Evolutionary conservation across 179 eudicot genomes (phyloP), one percentile per base, ranked within the genome.

Genomic region (Silene noctiflora): DNA sequence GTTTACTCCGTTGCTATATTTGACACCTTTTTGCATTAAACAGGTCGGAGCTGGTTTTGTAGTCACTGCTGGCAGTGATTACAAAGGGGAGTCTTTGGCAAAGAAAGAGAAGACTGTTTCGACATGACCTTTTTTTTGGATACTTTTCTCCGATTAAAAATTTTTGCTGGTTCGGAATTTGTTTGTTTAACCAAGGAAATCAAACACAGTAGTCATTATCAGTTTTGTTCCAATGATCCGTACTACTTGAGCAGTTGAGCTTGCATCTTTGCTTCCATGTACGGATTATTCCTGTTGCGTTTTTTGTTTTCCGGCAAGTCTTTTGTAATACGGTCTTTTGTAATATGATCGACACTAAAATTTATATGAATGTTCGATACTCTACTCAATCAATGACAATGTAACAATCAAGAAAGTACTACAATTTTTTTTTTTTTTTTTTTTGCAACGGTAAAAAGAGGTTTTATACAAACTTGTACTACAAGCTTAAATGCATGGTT

Each of bases 21-120:
- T 16, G 7, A 53, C 58, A 29, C 4, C 1, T 39, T 62, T 67
- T 69, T 35, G 53, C 31, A 24, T 24, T 14, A 20, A 60, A 69
- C 70, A 95, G 99, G 92, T 93, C 74, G 99, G 99, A 77, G 98
- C 97, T 20, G 92, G 97, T 71, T 93, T 73, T 76, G 99, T 95
- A 69, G 89, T 95, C 12, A 84, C 86, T 56, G 87, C 99, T 35
- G 96, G 98, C 16, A 88, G 98, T 35, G 98, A 95, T 62, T 72
- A 87, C 82, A 95, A 90, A 77, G 93, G 97, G 10, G 99, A 95
- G 76, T 83, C 97, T 21, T 76, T 95, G 82, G 93, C 99, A 7
- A 95, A 84, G 88, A 95, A 89, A 86, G 85, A 90, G 71, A 84
- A 84, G 74, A 71, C 12, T 33, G 16, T 79, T 16, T 46, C 61